phyloP scores from a whole-genome alignment of 805 yeast genomes.

The Schwanniomyces polymorphus region DNA sequence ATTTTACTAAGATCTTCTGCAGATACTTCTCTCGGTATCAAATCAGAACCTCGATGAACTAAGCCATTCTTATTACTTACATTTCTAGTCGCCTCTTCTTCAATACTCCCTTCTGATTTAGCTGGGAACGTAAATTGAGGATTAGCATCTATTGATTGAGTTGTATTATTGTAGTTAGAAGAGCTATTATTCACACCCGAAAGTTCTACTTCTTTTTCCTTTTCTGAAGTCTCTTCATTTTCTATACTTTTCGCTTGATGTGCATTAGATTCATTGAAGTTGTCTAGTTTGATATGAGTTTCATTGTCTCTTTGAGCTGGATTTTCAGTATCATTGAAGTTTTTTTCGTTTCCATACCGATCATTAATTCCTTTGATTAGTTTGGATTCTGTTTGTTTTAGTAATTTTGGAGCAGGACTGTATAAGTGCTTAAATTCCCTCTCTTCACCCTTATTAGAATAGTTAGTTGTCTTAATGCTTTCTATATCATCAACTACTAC shows the following conservation, averaged over 20 bases:
- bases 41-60: background rate
- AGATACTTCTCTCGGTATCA: background rate
- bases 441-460: constrained; percentile 24
- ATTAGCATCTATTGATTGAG: constrained; percentile 20
- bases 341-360: background rate
- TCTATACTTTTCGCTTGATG: background rate
- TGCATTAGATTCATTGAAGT: background rate
- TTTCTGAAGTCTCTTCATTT: background rate
- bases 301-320: background rate
- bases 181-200: background rate
- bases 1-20: background rate
- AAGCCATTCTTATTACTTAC: background rate
- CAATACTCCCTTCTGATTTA: background rate
- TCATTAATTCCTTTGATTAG: background rate
- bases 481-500: constrained; percentile 3
- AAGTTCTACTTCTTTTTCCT: background rate
- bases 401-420: constrained; percentile 23
- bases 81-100: background rate
- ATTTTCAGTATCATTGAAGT: background rate
- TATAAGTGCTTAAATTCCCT: constrained; percentile 18
- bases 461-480: constrained; percentile 13
- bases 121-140: constrained; percentile 31
- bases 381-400: background rate
- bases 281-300: background rate
- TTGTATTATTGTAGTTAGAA: background rate